Percentiles rank a stretch among this genome's conserved stretches.
Evolutionary conservation across 257 asterid species (phyloP).

Genomic region (Solanum lignicaule): DNA sequence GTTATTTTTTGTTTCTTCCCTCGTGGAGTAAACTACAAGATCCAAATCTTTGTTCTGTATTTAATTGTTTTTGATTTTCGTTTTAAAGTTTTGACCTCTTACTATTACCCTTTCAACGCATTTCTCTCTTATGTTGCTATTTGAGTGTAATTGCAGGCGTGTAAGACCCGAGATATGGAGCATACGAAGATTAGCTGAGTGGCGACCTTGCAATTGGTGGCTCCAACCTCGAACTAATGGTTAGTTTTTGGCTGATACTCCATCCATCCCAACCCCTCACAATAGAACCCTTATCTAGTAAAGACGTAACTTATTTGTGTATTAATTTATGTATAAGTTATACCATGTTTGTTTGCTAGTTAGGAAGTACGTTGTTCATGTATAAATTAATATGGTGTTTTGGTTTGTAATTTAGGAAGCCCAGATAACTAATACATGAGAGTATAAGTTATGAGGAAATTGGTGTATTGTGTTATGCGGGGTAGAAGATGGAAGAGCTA

Average conservation of each 20-base stretch:
- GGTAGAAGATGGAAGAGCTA: not conserved
- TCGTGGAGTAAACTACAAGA: not conserved
- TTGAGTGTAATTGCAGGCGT: constrained; percentile 24
- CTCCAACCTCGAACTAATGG: constrained; percentile 47
- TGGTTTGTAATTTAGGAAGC: not conserved
- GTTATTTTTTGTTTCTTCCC: not conserved
- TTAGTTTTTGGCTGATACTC: constrained; percentile 17
- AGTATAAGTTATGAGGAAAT: not conserved
- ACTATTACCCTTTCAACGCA: not conserved
- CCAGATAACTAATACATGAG: not conserved
- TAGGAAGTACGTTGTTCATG: not conserved
- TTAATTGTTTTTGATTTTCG: not conserved
- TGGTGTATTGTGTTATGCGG: not conserved
- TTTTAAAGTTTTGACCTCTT: not conserved
- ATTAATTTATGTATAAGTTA: not conserved
- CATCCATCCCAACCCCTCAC: not conserved
- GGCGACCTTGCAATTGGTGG: constrained; percentile 99
- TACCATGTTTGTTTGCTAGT: not conserved
- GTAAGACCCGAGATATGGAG: constrained; percentile 73
- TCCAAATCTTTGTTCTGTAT: not conserved
- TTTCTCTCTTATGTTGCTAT: not conserved
- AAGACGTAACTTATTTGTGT: not conserved
- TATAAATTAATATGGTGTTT: not conserved
- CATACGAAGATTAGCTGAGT: constrained; percentile 56
- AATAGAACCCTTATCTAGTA: not conserved